Conservation (phyloP, 78 protist genomes). For the Planoprotostelium fungivorum region DNA sequence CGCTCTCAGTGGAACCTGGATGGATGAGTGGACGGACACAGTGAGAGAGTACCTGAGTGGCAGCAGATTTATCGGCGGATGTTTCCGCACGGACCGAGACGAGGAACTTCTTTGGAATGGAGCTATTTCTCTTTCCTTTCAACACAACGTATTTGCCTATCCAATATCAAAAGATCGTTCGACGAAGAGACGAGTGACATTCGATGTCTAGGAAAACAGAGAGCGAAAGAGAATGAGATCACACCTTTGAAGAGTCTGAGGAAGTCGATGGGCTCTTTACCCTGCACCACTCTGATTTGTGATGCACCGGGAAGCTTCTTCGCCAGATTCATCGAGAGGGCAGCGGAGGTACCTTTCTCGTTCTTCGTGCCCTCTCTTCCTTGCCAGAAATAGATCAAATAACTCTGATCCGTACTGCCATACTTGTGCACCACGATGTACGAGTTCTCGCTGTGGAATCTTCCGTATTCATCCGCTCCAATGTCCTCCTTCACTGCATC, state of each 20-base stretch:
- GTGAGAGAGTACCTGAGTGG: neutral
- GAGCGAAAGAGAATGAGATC: too few species aligned
- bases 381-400: slow-evolving; percentile 67
- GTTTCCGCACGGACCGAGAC: neutral
- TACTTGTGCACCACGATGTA: slow-evolving; percentile 51
- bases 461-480: slow-evolving; percentile 55
- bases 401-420: slow-evolving; percentile 47
- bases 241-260: slow-evolving; percentile 29
- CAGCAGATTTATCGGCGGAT: neutral
- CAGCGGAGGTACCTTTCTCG: slow-evolving; percentile 60
- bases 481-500: slow-evolving; percentile 58
- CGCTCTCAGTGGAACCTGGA: neutral
- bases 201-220: too few species aligned
- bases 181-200: too few species aligned
- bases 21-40: neutral
- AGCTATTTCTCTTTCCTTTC: neutral
- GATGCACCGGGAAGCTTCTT: slow-evolving; percentile 44
- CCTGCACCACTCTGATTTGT: slow-evolving; percentile 66
- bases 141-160: neutral
- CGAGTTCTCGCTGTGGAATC: slow-evolving; percentile 60
- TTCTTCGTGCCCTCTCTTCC: slow-evolving; percentile 51
- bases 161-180: neutral
- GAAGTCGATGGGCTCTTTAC: slow-evolving; percentile 67
- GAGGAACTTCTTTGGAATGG: neutral
- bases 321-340: slow-evolving; percentile 50